These are phyloP conservation scores for Ceratocystiopsis sp. DNA, from an alignment of 2,329 filamentous ascomycete species.

Conservation along the genomic window DNA sequence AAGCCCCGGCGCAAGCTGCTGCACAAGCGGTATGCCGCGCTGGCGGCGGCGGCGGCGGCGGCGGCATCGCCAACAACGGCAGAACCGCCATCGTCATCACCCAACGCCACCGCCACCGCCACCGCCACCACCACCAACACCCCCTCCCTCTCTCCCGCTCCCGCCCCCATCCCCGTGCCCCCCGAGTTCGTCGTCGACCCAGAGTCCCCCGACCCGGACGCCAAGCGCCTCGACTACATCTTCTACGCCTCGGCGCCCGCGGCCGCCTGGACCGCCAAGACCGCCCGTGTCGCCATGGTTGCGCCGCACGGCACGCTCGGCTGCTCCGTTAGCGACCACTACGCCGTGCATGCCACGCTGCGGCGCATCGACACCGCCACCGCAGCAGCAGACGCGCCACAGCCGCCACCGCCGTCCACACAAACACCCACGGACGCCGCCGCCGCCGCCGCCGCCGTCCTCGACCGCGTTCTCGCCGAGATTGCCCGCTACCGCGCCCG, in stretches of 20 bases:
- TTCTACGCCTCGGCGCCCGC: conserved; percentile 43
- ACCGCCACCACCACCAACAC: too few species aligned
- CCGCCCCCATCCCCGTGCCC: background rate
- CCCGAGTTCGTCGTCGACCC: conserved; percentile 22
- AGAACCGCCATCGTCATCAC: conserved; percentile 4
- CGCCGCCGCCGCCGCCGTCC: conserved; percentile 11
- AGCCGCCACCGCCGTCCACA: background rate
- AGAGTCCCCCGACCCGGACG: conserved; percentile 49
- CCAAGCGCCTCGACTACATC: conserved; percentile 89
- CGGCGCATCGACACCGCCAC: background rate
- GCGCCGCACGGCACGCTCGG: conserved; percentile 62
- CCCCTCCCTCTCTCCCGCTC: too few species aligned
- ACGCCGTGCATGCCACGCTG: conserved; percentile 73
- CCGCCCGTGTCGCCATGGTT: conserved; percentile 60
- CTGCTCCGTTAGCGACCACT: conserved; percentile 89
- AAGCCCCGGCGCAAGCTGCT: conserved; percentile 6
- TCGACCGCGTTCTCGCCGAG: conserved; percentile 55
- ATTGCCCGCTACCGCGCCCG: conserved; percentile 51
- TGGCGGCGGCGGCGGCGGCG: conserved; percentile 41
- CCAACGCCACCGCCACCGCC: background rate
- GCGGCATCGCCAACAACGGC: conserved; percentile 42
- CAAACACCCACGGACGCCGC: background rate
- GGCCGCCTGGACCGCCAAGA: conserved; percentile 49
- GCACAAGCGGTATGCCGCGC: conserved; percentile 1
- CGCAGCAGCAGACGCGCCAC: background rate